Evolutionary conservation across 768 basidiomycete genomes (phyloP).

Genomic region (Filobasidium floriforme): DNA sequence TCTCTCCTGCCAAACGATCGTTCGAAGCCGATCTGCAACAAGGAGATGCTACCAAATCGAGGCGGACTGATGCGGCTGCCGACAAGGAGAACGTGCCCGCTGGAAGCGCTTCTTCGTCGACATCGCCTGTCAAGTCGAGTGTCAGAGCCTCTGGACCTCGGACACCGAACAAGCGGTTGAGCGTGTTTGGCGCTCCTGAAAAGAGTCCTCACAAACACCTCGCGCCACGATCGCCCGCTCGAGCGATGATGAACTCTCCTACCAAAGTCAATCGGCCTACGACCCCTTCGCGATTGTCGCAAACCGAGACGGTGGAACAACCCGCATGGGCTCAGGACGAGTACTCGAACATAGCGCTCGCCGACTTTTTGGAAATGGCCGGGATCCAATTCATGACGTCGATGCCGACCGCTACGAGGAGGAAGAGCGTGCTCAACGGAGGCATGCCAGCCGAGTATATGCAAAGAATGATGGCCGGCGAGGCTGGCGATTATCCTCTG

Average conservation of each 20-base stretch:
- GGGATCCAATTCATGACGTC: constrained; percentile 44
- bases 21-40: background rate
- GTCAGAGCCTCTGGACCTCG: background rate
- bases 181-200: constrained; percentile 15
- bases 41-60: constrained; percentile 12
- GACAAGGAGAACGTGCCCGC: constrained; percentile 2
- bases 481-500: constrained; percentile 25
- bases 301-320: constrained; percentile 6
- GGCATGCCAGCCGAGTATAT: constrained; percentile 28
- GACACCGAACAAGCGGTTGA: constrained; percentile 2
- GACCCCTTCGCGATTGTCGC: constrained; percentile 1
- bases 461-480: constrained; percentile 14
- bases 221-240: constrained; percentile 18
- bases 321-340: constrained; percentile 20
- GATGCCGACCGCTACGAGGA: constrained; percentile 33
- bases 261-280: background rate
- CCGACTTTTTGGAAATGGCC: constrained; percentile 44
- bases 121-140: background rate
- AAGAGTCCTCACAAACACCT: constrained; percentile 8
- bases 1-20: constrained; percentile 15
- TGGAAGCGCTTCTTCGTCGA: background rate
- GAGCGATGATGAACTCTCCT: constrained; percentile 2
- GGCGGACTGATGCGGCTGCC: background rate
- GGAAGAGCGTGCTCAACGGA: constrained; percentile 38
- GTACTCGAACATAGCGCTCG: constrained; percentile 33